phyloP scores from a whole-genome alignment of 352 stramenopile species.

The Globisporangium splendens region DNA sequence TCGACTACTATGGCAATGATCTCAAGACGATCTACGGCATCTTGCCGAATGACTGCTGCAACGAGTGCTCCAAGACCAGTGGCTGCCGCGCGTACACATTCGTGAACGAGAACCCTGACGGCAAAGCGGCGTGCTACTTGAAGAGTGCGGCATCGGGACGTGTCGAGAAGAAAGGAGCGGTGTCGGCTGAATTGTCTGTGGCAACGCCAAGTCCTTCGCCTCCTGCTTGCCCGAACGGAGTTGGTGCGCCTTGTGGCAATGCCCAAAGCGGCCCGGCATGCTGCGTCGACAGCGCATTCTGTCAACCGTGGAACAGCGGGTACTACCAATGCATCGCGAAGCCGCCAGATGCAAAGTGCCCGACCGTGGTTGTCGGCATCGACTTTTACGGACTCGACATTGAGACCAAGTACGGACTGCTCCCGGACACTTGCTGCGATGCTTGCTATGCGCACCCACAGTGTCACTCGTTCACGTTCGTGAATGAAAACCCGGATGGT shows the following conservation, averaged over 20 bases:
- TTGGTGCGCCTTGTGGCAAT: constrained; percentile 34
- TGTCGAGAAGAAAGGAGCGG: constrained; percentile 30
- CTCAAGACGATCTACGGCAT: constrained; percentile 38
- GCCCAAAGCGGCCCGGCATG: constrained; percentile 27
- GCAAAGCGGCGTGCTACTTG: constrained; percentile 49
- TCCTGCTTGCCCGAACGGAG: constrained; percentile 20
- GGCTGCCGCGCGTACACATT: constrained; percentile 60
- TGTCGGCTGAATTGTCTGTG: constrained; percentile 22
- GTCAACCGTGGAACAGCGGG: constrained; percentile 52
- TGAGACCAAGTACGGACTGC: constrained; percentile 30
- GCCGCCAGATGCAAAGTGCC: constrained; percentile 33
- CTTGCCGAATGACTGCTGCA: constrained; percentile 34
- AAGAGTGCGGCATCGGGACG: constrained; percentile 27
- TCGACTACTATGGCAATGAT: constrained; percentile 53
- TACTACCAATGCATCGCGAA: constrained; percentile 55
- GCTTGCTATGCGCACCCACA: constrained; percentile 29
- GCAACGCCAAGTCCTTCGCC: constrained; percentile 3
- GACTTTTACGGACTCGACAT: constrained; percentile 55
- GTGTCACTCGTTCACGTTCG: constrained; percentile 51
- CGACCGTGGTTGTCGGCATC: constrained; percentile 27
- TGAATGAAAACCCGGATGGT: constrained; percentile 54
- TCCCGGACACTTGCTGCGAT: constrained; percentile 47
- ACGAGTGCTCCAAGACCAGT: constrained; percentile 31
- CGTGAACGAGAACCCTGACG: constrained; percentile 50
- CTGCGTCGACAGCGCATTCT: constrained; percentile 39